These are phyloP conservation scores for Medicago ruthenica DNA, from an alignment of 306 rosid genomes.

Conservation along the genomic window DNA sequence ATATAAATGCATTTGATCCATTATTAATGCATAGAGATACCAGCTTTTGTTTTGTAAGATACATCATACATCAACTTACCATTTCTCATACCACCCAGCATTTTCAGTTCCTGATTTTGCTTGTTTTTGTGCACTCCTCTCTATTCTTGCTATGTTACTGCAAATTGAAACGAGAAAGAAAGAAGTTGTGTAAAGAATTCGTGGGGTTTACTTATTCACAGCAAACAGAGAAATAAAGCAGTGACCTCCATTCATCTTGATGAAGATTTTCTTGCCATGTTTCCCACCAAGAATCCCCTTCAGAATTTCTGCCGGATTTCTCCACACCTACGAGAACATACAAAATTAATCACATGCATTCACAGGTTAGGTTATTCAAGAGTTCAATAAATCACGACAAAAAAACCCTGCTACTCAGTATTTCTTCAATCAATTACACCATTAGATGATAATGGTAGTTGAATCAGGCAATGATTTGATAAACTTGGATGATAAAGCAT, in stretches of 20 bases:
- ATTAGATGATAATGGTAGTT: constrained; percentile 29
- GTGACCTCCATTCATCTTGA: constrained; percentile 98
- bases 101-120: constrained; percentile 96
- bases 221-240: constrained; percentile 29
- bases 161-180: constrained; percentile 46
- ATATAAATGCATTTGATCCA: constrained; percentile 8
- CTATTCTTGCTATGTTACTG: constrained; percentile 93
- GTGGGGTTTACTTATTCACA: constrained; percentile 20
- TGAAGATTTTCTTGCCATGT: constrained; percentile 99
- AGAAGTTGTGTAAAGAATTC: constrained; percentile 30
- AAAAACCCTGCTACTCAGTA: constrained; percentile 21
- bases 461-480: constrained; percentile 32
- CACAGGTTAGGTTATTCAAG: constrained; percentile 28
- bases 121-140: constrained; percentile 97
- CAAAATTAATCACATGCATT: constrained; percentile 33
- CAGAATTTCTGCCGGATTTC: constrained; percentile 92
- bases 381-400: constrained; percentile 18
- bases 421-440: constrained; percentile 34
- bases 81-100: constrained; percentile 98
- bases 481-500: constrained; percentile 18
- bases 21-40: constrained; percentile 11
- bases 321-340: constrained; percentile 71
- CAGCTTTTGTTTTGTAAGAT: constrained; percentile 8
- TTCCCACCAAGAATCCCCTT: constrained; percentile 99
- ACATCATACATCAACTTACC: constrained; percentile 59